Evolutionary conservation across 257 asterid genomes (phyloP).

Genomic region (Voacanga thouarsii): DNA sequence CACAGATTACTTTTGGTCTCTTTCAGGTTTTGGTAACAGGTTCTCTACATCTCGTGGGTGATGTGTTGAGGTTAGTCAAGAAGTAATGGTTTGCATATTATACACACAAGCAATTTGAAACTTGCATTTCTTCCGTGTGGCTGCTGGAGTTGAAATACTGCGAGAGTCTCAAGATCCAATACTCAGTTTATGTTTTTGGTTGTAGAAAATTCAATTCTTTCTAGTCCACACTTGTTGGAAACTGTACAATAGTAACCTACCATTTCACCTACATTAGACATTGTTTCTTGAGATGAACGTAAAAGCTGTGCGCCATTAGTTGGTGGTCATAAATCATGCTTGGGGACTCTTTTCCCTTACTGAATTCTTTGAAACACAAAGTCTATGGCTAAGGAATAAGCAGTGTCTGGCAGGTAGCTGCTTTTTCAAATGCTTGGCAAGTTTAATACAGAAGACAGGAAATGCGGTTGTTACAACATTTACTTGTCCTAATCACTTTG

Average conservation of each 20-base stretch:
- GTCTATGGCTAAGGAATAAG: not conserved
- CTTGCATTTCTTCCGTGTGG: not conserved
- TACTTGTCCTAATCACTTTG: not conserved
- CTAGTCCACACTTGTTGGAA: not conserved
- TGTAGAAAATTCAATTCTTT: not conserved
- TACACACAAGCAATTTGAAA: not conserved
- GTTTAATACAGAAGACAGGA: not conserved
- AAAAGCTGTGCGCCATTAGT: not conserved
- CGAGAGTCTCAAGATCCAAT: not conserved
- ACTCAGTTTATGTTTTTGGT: not conserved
- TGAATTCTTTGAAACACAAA: not conserved
- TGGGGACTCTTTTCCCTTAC: not conserved
- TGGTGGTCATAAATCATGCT: not conserved
- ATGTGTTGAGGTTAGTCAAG: conserved; percentile 72
- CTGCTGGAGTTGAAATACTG: not conserved
- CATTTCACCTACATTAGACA: not conserved
- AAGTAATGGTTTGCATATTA: conserved; percentile 30
- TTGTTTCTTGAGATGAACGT: not conserved
- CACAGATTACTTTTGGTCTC: not conserved
- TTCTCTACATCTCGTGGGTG: conserved; percentile 85
- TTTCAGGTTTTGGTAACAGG: conserved; percentile 89
- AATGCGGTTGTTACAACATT: not conserved
- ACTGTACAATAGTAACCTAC: not conserved
- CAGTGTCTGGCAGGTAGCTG: not conserved
- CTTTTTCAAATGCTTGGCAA: not conserved